Evolutionary conservation across 805 yeast genomes (phyloP), one percentile per base, ranked within the genome.

Genomic region (Zygosaccharomyces rouxii): DNA sequence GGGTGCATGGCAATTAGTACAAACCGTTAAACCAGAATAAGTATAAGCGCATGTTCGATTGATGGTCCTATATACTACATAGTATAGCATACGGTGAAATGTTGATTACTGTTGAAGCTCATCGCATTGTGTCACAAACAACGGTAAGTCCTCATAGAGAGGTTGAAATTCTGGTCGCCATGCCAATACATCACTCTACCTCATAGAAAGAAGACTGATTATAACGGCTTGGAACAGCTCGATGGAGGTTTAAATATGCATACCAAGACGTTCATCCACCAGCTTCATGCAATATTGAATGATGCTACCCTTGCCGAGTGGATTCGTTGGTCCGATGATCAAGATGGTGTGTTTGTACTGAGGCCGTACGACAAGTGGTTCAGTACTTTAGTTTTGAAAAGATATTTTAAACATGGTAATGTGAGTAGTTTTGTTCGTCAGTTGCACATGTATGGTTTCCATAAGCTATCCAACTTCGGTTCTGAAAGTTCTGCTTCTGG

Each of bases 401-500:
- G 75, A 41, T 89, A 86, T 65, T 90, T 92, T 74, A 92, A 92
- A 65, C 97, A 90, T 70, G 95, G 95, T 3, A 92, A 92, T 63
- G 89, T 90, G 25, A 89, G 96, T 21, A 83, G 92, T 51, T 92
- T 92, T 71, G 96, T 92, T 30, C 79, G 97, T 41, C 97, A 92
- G 68, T 72, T 90, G 40, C 96, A 92, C 71, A 92, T 90, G 97
- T 89, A 89, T 65, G 97, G 97, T 1, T 89, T 90, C 71, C 97
- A 90, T 67, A 89, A 90, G 69, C 83, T 78, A 71, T 40, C 49
- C 1, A 47, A 46, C 7, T 38, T 41, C 19, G 45, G 38, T 28
- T 19, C 33, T 9, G 35, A 19, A 22, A 42, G 39, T 23, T 10
- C 28, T 38, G 42, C 19, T 39, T 28, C 31, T 7, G 11, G 29